Evolutionary conservation across 2,329 filamentous ascomycete genomes (phyloP).

Genomic region (Hypocreales sp.): DNA sequence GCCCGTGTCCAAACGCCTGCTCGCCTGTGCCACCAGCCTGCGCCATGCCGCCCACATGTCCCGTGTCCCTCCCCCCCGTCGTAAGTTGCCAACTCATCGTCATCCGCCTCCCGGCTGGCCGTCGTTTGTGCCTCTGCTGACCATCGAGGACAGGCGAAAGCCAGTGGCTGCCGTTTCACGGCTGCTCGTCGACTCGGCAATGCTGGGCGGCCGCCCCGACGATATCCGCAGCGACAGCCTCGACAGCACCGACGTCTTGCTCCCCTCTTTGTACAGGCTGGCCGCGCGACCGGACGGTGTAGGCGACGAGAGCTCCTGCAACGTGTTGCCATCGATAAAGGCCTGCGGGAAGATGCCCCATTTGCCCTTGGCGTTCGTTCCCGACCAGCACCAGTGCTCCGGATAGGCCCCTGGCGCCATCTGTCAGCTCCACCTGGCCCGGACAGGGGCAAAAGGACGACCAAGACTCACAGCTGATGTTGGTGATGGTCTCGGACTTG

Average conservation of each 20-base stretch:
- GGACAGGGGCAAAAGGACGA: too few species aligned
- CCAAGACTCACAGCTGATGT: conserved; percentile 36
- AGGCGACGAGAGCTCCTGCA: conserved; percentile 19
- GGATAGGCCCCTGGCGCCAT: conserved; percentile 23
- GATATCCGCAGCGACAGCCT: conserved; percentile 17
- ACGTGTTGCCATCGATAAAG: conserved; percentile 28
- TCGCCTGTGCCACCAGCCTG: too few species aligned
- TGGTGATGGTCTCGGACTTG: conserved; percentile 50
- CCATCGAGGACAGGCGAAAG: neutral
- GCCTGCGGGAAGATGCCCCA: conserved; percentile 36
- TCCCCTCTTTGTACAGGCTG: conserved; percentile 18
- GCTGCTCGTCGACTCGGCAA: conserved; percentile 17
- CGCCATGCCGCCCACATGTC: neutral
- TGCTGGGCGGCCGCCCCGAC: conserved; percentile 15
- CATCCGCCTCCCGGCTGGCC: too few species aligned
- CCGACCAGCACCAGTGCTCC: conserved; percentile 41
- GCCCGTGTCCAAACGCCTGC: too few species aligned
- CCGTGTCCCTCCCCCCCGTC: neutral
- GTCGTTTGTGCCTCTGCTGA: neutral
- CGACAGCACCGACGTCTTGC: conserved; percentile 16
- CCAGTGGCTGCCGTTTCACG: conserved; percentile 9
- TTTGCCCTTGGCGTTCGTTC: conserved; percentile 34
- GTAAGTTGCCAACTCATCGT: too few species aligned
- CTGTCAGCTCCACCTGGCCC: too few species aligned
- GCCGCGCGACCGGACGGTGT: conserved; percentile 15